Conservation (phyloP, 805 yeast genomes). For the Candida chauliodis region DNA sequence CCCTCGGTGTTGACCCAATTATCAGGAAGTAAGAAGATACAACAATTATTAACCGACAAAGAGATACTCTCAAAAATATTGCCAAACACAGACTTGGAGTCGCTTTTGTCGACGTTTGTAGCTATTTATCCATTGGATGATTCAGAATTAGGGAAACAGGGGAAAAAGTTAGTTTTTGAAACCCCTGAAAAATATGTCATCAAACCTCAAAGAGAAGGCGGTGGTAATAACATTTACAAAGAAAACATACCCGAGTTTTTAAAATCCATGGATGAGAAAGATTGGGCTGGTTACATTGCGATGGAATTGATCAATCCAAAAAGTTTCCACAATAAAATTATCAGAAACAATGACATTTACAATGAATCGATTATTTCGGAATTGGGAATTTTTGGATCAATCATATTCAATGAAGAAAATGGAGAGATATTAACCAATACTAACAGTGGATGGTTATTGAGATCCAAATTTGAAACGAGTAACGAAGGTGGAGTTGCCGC, state of each 20-base stretch:
- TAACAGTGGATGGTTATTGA: slow-evolving; percentile 77
- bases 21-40: slow-evolving; percentile 91
- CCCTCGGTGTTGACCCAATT: slow-evolving; percentile 88
- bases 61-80: slow-evolving; percentile 47
- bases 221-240: slow-evolving; percentile 92
- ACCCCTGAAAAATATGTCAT: slow-evolving; percentile 72
- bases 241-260: slow-evolving; percentile 78
- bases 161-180: slow-evolving; percentile 64
- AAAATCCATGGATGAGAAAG: slow-evolving; percentile 51
- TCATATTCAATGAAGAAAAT: slow-evolving; percentile 63
- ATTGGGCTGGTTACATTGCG: slow-evolving; percentile 87
- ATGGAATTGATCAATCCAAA: slow-evolving; percentile 93
- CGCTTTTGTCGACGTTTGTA: slow-evolving; percentile 66
- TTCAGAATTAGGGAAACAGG: slow-evolving; percentile 56
- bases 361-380: slow-evolving; percentile 84
- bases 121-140: slow-evolving; percentile 83
- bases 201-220: slow-evolving; percentile 99
- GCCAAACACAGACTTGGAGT: slow-evolving; percentile 26
- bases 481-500: slow-evolving; percentile 99
- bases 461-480: slow-evolving; percentile 83
- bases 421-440: slow-evolving; percentile 60
- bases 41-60: slow-evolving; percentile 73
- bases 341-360: slow-evolving; percentile 60
- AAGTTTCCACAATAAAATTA: slow-evolving; percentile 59
- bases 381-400: slow-evolving; percentile 85